Conservation (phyloP, 208 protist genomes). For the Leishmania mexicana region DNA sequence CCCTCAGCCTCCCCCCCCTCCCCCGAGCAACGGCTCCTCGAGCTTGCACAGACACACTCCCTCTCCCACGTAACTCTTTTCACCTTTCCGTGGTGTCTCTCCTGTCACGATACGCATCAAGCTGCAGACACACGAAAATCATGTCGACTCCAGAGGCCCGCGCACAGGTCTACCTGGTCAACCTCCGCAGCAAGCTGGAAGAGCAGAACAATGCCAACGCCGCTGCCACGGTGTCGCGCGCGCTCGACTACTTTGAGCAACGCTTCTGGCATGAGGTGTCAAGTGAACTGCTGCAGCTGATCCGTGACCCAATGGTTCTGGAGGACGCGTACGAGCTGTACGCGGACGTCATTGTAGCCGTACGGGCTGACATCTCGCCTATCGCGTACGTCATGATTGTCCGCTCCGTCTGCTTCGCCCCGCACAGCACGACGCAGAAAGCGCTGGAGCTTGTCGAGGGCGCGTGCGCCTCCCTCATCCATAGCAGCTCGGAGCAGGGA, state of each 20-base stretch:
- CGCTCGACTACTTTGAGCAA: constrained; percentile 39
- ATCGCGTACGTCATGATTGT: constrained; percentile 87
- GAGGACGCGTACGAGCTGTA: constrained; percentile 75
- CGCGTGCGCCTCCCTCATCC: constrained; percentile 52
- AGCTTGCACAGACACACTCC: not conserved
- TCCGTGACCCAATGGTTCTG: constrained; percentile 67
- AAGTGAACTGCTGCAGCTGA: constrained; percentile 56
- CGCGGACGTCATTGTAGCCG: constrained; percentile 58
- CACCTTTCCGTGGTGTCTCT: not conserved
- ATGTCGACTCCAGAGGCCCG: constrained; percentile 42
- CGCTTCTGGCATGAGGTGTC: constrained; percentile 86
- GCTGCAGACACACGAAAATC: constrained; percentile 3
- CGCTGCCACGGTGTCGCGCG: constrained; percentile 43
- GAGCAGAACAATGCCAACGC: constrained; percentile 35
- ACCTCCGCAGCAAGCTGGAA: constrained; percentile 41
- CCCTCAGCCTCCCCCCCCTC: too few relatives aligned
- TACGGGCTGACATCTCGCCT: constrained; percentile 84
- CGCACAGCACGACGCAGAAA: constrained; percentile 60
- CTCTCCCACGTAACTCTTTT: not conserved
- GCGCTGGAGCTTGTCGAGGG: constrained; percentile 73
- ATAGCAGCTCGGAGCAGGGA: constrained; percentile 51
- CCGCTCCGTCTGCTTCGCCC: constrained; percentile 75
- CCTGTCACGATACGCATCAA: not conserved
- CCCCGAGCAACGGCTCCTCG: not conserved
- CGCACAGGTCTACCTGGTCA: constrained; percentile 51